Percentiles rank a stretch among this genome's conserved stretches.
phyloP scores from a whole-genome alignment of 768 basidiomycete species.

The Collybia mongolica region DNA sequence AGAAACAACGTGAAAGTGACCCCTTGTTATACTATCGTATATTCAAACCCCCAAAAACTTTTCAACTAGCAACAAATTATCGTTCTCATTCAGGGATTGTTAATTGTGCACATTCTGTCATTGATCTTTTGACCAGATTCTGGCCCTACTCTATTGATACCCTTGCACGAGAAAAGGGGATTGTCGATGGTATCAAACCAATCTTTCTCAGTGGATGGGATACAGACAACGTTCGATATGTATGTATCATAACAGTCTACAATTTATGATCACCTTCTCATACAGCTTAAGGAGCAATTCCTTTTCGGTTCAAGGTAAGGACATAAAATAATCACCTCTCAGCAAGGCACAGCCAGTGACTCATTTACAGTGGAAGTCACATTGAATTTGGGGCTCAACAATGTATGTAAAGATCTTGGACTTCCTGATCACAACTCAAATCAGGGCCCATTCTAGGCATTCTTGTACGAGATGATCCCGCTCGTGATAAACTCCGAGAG shows the following conservation, averaged over 20 bases:
- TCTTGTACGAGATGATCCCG: slow-evolving; percentile 61
- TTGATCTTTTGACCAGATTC: slow-evolving; percentile 58
- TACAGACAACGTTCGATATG: no score
- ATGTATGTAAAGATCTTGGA: slow-evolving; percentile 38
- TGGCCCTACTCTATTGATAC: slow-evolving; percentile 67
- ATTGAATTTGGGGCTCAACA: slow-evolving; percentile 67
- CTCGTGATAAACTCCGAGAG: slow-evolving; percentile 41
- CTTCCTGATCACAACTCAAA: no score
- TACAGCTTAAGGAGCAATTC: no score
- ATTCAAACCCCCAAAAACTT: no score
- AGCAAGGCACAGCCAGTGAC: no score
- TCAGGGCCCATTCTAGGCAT: no score
- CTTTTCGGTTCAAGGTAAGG: no score
- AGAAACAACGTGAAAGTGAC: no score
- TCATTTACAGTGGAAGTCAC: slow-evolving; percentile 32
- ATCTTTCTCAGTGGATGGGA: slow-evolving; percentile 58
- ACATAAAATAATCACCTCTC: slow-evolving; percentile 38
- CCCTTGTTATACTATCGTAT: no score
- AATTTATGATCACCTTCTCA: no score
- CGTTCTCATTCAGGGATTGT: slow-evolving; percentile 75
- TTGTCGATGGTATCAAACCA: slow-evolving; percentile 53
- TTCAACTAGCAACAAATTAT: slow-evolving; percentile 65
- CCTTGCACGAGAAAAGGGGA: slow-evolving; percentile 53
- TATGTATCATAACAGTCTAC: no score
- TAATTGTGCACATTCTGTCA: slow-evolving; percentile 63